Base-by-base conservation (phyloP, 208 protist species). In the Acanthamoeba quina region DNA sequence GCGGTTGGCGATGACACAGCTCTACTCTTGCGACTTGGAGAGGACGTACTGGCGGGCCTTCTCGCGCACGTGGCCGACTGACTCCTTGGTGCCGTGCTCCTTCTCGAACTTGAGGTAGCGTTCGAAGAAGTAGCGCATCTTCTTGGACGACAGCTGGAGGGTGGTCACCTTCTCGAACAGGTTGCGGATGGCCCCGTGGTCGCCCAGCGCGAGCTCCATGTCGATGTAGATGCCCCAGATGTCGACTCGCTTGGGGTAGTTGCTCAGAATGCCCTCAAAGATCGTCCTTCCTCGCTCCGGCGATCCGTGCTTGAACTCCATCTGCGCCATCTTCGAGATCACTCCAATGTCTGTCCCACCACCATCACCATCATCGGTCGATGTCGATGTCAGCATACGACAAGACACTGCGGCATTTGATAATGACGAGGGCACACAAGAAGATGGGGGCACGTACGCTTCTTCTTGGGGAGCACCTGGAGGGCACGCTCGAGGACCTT, bases 51-150 rank as follows among this genome's bases (percentile, higher is more conserved):
- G 96, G 47, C 97, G 94, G 29, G 99, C 99, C 10, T 97, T 96
- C 80, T 98, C 90, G 96, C 99, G 99, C 47, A 99, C 99, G 91
- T 98, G 96, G 91, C 99, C 98, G 29, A 99, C 97, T 49, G 97
- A 95, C 10, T 95, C 96, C 56, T 95, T 94, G 49, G 95, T 95
- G 66, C 99, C 99, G 95, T 99, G 93, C 37, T 96, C 96, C 96
- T 98, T 98, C 97, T 99, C 99, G 96, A 99, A 99, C 15, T 97
- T 80, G 29, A 99, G 96, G 95, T 98, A 99, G 26, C 98, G 97
- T 85, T 99, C 99, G 83, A 99, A 98, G 74, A 99, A 97, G 74
- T 94, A 97, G 83, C 97, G 97, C 95, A 98, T 98, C 88, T 98
- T 98, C 94, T 98, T 98, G n/a, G 96, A 95, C 6, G 96, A 98